A percentile compares a stretch with the other conserved stretches of the same genome.
These are phyloP conservation scores for Metschnikowia vanudenii DNA, from an alignment of 805 yeast species.

Conservation along the genomic window DNA sequence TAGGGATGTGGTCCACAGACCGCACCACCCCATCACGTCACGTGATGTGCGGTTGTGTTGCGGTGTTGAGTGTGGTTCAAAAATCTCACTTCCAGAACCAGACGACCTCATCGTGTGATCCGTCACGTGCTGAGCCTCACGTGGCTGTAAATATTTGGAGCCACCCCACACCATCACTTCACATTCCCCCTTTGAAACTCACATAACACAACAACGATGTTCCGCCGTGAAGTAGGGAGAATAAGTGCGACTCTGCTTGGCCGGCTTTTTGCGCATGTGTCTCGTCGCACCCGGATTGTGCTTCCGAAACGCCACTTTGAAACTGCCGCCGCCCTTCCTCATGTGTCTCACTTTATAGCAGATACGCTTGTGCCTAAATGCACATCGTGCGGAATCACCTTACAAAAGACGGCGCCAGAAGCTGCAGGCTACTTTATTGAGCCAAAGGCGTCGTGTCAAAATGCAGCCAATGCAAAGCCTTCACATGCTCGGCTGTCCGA, in stretches of 20 bases:
- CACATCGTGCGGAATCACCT: conserved; percentile 54
- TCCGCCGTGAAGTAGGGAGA: neutral
- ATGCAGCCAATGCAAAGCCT: neutral
- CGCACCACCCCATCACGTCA: too few species aligned
- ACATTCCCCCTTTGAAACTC: neutral
- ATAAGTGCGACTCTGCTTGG: neutral
- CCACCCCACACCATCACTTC: neutral
- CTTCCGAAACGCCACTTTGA: conserved; percentile 6
- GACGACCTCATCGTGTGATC: too few species aligned
- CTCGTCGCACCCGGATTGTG: conserved; percentile 6
- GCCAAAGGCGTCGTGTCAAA: conserved; percentile 2
- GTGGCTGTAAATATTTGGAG: neutral
- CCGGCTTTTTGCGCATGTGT: neutral
- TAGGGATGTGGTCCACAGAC: too few species aligned
- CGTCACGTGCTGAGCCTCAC: neutral
- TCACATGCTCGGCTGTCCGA: conserved; percentile 23
- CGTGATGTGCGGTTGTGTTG: too few species aligned
- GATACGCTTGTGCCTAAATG: conserved; percentile 33
- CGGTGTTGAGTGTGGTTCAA: too few species aligned
- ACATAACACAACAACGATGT: neutral
- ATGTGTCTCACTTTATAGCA: conserved; percentile 15
- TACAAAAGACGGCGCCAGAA: conserved; percentile 41
- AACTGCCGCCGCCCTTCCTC: conserved; percentile 6
- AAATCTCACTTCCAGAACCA: too few species aligned
- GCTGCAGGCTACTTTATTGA: conserved; percentile 45